These are phyloP conservation scores for Camelina neglecta DNA, from an alignment of 345 rosid species.

Conservation along the genomic window DNA sequence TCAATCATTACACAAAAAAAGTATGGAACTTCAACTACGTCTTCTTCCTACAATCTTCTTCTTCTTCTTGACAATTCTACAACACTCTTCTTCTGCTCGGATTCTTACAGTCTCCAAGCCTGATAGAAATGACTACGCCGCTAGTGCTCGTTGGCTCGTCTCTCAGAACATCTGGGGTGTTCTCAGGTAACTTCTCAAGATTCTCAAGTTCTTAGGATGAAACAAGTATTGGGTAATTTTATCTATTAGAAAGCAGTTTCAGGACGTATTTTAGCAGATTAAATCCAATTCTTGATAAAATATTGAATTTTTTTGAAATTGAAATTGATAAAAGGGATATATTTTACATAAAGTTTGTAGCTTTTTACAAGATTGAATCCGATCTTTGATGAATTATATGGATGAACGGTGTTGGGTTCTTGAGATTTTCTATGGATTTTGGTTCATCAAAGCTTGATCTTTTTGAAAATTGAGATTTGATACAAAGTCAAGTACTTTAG, in stretches of 20 bases:
- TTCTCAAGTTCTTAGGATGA: slow-evolving; percentile 10
- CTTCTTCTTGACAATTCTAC: slow-evolving; percentile 21
- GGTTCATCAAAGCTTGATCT: slow-evolving; percentile 9
- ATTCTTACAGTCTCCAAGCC: slow-evolving; percentile 55
- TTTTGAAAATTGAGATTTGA: slow-evolving; percentile 8
- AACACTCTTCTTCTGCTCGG: slow-evolving; percentile 52
- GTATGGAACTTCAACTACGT: slow-evolving; percentile 27
- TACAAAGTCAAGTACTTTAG: neutral
- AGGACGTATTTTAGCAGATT: neutral
- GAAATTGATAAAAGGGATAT: neutral
- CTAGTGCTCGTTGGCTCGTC: slow-evolving; percentile 89
- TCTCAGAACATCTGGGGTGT: slow-evolving; percentile 84
- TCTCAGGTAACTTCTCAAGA: slow-evolving; percentile 55
- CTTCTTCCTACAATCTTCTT: slow-evolving; percentile 23
- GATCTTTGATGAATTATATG: neutral
- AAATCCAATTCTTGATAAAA: slow-evolving; percentile 2
- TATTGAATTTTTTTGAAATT: neutral
- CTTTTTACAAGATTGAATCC: neutral
- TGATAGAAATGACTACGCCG: slow-evolving; percentile 57
- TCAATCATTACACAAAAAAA: slow-evolving; percentile 4
- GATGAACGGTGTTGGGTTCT: neutral
- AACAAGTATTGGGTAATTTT: slow-evolving; percentile 4
- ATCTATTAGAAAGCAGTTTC: neutral
- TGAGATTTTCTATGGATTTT: slow-evolving; percentile 7
- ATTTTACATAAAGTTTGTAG: neutral